Evolutionary conservation across 805 yeast species (phyloP).

Genomic region (Ogataea trehaloabstinens): DNA sequence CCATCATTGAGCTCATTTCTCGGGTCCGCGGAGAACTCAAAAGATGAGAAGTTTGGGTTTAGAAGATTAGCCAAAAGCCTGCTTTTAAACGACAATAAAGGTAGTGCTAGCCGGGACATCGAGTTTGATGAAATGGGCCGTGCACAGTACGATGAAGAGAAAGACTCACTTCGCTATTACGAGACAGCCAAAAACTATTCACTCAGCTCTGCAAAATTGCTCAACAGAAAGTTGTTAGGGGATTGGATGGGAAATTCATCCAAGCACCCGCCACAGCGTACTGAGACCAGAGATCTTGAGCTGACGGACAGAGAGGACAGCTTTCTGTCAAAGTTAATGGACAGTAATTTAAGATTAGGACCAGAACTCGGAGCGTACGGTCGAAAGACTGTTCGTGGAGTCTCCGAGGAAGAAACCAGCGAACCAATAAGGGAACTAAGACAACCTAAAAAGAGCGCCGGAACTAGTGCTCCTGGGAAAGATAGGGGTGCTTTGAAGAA

Average conservation of each 20-base stretch:
- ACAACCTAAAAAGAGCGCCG: not conserved
- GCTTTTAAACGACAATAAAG: conserved; percentile 16
- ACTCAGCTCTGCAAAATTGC: conserved; percentile 11
- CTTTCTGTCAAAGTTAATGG: conserved; percentile 18
- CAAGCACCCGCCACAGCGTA: conserved; percentile 7
- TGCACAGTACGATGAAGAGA: conserved; percentile 9
- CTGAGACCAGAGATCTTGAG: conserved; percentile 4
- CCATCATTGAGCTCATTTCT: conserved; percentile 19
- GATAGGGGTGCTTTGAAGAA: conserved; percentile 13
- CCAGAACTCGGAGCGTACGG: conserved; percentile 12
- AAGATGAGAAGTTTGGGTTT: conserved; percentile 24
- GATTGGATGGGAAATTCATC: conserved; percentile 16
- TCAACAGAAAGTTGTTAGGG: conserved; percentile 16
- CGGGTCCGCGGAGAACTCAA: conserved; percentile 18
- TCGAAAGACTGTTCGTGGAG: conserved; percentile 1
- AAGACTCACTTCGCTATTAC: conserved; percentile 16
- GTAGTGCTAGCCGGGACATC: conserved; percentile 8
- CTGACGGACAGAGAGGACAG: conserved; percentile 16
- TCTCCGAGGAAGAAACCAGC: not conserved
- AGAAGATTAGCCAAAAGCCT: conserved; percentile 26
- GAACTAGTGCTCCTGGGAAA: not conserved
- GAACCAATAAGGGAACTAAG: not conserved
- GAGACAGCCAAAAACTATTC: conserved; percentile 21
- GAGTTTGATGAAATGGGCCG: conserved; percentile 11
- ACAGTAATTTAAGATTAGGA: conserved; percentile 11